Percentiles rank a stretch among this genome's conserved stretches.
Conservation (phyloP, 139 green algal genomes). For the Mesostigma viride region DNA sequence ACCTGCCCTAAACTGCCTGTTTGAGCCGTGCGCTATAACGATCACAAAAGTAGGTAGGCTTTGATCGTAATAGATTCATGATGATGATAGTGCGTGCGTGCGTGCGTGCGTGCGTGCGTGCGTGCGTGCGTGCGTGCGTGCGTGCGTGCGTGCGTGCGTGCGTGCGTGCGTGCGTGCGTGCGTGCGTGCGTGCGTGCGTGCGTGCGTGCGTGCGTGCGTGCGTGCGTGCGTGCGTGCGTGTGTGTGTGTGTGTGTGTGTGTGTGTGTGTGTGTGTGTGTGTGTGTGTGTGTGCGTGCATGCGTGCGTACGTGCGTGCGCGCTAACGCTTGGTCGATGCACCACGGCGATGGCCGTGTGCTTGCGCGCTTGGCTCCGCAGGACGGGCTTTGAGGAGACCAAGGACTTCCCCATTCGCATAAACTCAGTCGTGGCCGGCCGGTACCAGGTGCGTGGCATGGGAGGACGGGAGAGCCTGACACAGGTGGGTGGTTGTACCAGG, state of each 20-base stretch:
- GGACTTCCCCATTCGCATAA: constrained; percentile 69
- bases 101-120: too few relatives aligned
- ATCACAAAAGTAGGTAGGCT: too few relatives aligned
- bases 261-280: not conserved
- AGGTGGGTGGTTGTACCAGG: too few relatives aligned
- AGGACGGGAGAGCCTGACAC: too few relatives aligned
- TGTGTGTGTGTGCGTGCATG: not conserved
- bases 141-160: too few relatives aligned
- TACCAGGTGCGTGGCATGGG: too few relatives aligned
- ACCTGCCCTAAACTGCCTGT: too few relatives aligned
- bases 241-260: not conserved
- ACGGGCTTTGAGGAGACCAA: constrained; percentile 89
- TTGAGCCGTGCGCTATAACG: too few relatives aligned
- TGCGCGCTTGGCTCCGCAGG: not conserved
- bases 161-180: too few relatives aligned
- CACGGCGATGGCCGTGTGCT: not conserved
- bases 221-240: not conserved
- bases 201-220: not conserved
- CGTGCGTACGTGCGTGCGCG: not conserved
- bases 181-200: not conserved
- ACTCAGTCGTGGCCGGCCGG: constrained; percentile 76
- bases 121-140: too few relatives aligned
- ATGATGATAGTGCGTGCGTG: too few relatives aligned
- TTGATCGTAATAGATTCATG: too few relatives aligned
- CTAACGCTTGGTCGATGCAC: not conserved